Percentiles rank a stretch among this genome's conserved stretches.
These are phyloP conservation scores for Draba incana DNA, from an alignment of 345 rosid species.

Conservation along the genomic window DNA sequence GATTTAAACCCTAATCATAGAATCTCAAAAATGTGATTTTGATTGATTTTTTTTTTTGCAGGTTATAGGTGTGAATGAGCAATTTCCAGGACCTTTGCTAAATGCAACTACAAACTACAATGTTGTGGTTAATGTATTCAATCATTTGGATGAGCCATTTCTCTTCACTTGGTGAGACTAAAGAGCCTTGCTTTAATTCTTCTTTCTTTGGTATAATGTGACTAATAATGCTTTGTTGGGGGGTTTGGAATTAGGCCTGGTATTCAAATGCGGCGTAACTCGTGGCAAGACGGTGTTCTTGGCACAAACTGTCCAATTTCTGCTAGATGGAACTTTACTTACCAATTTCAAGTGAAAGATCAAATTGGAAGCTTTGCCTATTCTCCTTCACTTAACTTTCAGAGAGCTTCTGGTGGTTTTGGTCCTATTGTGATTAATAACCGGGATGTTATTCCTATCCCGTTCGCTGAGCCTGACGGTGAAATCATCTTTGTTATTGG, in stretches of 20 bases:
- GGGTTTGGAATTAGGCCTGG: conserved; percentile 64
- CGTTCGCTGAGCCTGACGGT: conserved; percentile 78
- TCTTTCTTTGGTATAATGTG: background rate
- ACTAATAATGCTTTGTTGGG: background rate
- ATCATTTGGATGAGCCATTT: conserved; percentile 73
- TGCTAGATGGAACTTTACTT: conserved; percentile 66
- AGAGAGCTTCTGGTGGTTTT: conserved; percentile 92
- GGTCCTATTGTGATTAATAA: conserved; percentile 81
- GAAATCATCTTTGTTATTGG: conserved; percentile 71
- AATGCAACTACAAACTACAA: conserved; percentile 82
- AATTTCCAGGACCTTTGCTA: conserved; percentile 76
- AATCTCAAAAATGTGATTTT: background rate
- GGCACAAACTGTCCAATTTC: conserved; percentile 93
- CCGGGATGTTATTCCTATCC: conserved; percentile 60
- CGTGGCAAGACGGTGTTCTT: conserved; percentile 90
- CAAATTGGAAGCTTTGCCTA: conserved; percentile 96
- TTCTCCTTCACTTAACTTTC: conserved; percentile 77
- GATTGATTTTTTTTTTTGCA: conserved; percentile 31
- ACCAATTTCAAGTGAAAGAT: conserved; percentile 92
- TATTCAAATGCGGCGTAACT: conserved; percentile 78
- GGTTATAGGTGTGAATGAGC: conserved; percentile 82
- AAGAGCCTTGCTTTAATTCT: background rate
- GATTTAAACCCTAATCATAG: conserved; percentile 7
- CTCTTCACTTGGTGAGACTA: conserved; percentile 76
- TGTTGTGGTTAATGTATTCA: conserved; percentile 64